Percentiles rank a stretch among this genome's conserved stretches.
Conservation (phyloP, 2,329 filamentous ascomycete species). For the Dactylellina cionopaga region DNA sequence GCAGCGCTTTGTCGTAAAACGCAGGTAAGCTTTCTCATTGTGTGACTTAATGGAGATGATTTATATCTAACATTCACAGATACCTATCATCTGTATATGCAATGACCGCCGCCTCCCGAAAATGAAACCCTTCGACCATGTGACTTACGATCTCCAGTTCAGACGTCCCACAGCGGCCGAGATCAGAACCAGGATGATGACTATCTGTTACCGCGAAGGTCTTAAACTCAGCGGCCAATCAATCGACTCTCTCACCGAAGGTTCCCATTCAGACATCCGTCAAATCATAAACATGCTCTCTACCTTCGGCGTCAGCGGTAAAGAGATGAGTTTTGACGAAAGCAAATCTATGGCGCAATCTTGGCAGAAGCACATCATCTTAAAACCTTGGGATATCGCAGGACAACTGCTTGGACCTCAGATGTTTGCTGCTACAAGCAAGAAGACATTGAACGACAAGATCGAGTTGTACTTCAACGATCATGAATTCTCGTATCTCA, state of each 20-base stretch:
- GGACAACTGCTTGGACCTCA: conserved; percentile 89
- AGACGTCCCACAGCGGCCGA: conserved; percentile 88
- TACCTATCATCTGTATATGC: conserved; percentile 96
- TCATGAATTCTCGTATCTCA: conserved; percentile 94
- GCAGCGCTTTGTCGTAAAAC: conserved; percentile 96
- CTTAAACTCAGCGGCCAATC: conserved; percentile 84
- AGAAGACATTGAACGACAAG: conserved; percentile 92
- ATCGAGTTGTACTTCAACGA: conserved; percentile 99
- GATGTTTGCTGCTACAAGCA: conserved; percentile 84
- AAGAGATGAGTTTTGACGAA: conserved; percentile 78
- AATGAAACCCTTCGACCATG: conserved; percentile 96
- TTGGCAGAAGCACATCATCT: conserved; percentile 96
- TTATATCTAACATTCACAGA: conserved; percentile 63
- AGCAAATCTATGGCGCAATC: conserved; percentile 92
- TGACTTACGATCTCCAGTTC: conserved; percentile 86
- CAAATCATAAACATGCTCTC: conserved; percentile 99
- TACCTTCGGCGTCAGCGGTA: conserved; percentile 84
- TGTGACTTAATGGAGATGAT: background rate
- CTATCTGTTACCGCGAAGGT: conserved; percentile 90
- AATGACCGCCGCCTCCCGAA: conserved; percentile 92
- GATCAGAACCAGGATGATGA: conserved; percentile 90
- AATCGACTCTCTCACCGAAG: conserved; percentile 92
- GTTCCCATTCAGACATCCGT: conserved; percentile 92
- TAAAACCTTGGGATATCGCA: conserved; percentile 98
- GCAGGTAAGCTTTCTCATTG: conserved; percentile 17